Evolutionary conservation across 495 filamentous ascomycete species (phyloP), one percentile per base, ranked within the genome.

Genomic region (Platismatia glauca): DNA sequence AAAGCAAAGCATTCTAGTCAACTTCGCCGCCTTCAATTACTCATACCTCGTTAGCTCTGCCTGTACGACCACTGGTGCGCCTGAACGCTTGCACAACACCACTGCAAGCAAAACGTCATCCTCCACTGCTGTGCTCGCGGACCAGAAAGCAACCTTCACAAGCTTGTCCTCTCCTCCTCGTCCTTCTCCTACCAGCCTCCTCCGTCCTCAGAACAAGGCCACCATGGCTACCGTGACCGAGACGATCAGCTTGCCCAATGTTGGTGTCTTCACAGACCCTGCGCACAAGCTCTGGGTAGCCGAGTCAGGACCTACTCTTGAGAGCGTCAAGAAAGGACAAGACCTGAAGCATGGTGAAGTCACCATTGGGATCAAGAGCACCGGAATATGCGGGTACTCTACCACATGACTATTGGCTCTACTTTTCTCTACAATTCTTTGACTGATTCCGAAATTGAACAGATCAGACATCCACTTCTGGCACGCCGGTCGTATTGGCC

Each of bases 181-280:
- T 33, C 38, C 61, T 18, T 18, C 48, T 16, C 58, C 61, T 35
- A 37, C 50, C 27, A 60, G 38, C 31, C 38, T 55, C 38, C 50
- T 31, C 15, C 61, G 57, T 34, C 55, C 50, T 48, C 64, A 55
- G 50, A 57, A 60, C 53, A 58, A 55, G 43, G 65, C 65, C 22
- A 56, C 57, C 9, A 63, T 64, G 57, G 65, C 65, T 24, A 62
- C 63, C 34, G 61, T 63, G n/a, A 59, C 64, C 29, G 59, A 63
- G 6, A 59, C 66, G 3, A 44, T 70, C 39, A 65, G 58, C 35
- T 95, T 95, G 79, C 72, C 89, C 61, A 97, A 96, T 76, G 92
- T 97, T 68, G 93, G 89, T 68, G 91, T 96, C 58, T 97, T 87
- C 80, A 97, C 92, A 57, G 95, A 96, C 75, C 90, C 92, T 35